Base-by-base conservation (phyloP, 2,329 filamentous ascomycete species). In the Aspergillus costaricaensis region DNA sequence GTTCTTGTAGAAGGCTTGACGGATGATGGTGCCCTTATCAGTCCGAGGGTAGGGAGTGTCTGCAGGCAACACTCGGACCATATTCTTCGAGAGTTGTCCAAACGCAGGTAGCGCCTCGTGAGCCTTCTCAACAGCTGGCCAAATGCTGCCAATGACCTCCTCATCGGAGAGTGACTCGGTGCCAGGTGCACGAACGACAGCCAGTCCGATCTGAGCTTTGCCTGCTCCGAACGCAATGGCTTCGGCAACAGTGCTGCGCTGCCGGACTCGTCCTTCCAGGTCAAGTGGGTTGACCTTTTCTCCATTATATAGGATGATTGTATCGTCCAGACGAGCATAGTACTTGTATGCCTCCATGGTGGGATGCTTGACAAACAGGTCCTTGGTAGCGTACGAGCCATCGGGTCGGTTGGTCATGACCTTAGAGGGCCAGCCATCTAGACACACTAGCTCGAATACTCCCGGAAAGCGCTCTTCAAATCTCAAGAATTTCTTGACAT, bases 211-310 rank as follows among this genome's bases (percentile, higher is more conserved):
- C 27, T 82, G 76, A 0, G 80, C 76, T 51, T 78, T 80, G 8
- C 81, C 83, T 1, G 81, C 79, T 0, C 86, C 86, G 62, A 88
- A 86, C 0, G 86, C 80, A 2, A 87, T 76, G 0, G 82, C 82
- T 60, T 88, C 86, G 15, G 80, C 76, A 0, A 88, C 83, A 0
- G 81, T 72, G 3, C 77, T 73, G 52, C 83, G 77, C 55, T 85
- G 80, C 8, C 84, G 77, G 6, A 88, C 81, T 0, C 79, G 76
- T 4, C 82, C 80, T 68, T 89, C 87, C 41, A 82, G 77, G 0
- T 76, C 73, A 5, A 83, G 71, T 0, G 81, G 81, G 19, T 80
- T 74, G 1, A 80, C 79, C 59, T 83, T 83, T 67, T 83, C 81
- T 8, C 81, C 81, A 56, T 83, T 83, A 5, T 80, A 71, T 6